Evolutionary conservation across 139 green algal genomes (phyloP), one percentile per base, ranked within the genome.

Genomic region (Diplosphaera chodatii): DNA sequence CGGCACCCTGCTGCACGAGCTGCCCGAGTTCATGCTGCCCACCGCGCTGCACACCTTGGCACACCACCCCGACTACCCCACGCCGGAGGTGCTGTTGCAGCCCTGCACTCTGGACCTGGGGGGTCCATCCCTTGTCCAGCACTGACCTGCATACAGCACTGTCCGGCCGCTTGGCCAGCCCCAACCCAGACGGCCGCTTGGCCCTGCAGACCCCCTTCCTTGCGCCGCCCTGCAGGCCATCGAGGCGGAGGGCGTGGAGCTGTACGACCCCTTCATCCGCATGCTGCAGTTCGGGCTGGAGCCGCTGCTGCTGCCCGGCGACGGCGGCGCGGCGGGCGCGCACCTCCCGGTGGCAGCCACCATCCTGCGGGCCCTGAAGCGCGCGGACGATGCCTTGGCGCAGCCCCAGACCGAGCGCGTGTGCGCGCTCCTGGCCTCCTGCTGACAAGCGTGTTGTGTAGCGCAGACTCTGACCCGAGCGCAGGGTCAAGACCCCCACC

Each of bases 21-120:
- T 82, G 72, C 91, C 91, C 1, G 91, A 96, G 77, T 93, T 92
- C 78, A 62, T 91, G 55, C 71, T 97, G 48, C 73, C 89, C 1
- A 92, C 84, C 78, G 67, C 90, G 33, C 32, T 96, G 3, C 73
- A 90, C 76, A 69, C 92, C 13, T 79, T 97, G 56, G 90, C 85
- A 3, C 88, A 95, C 68, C 91, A 96, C 71, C 90, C 91, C 1
- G 90, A 96, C 76, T 93, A 88, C 68, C 90, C 91, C 8, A 40
- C 55, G 0, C 40, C 40, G 55, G 69, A 83, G 71, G 78, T 83
- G 72, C 37, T 13, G 37, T 13, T 48, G 37, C 37, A 48, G 13
- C 37, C n/a, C n/a, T n/a, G n/a, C n/a, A n/a, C n/a, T n/a, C n/a
- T n/a, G n/a, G n/a, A n/a, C n/a, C n/a, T n/a, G n/a, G n/a, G n/a